Conservation (phyloP, 371 early-diverging fungal species). For the Catenaria anguillulae region DNA sequence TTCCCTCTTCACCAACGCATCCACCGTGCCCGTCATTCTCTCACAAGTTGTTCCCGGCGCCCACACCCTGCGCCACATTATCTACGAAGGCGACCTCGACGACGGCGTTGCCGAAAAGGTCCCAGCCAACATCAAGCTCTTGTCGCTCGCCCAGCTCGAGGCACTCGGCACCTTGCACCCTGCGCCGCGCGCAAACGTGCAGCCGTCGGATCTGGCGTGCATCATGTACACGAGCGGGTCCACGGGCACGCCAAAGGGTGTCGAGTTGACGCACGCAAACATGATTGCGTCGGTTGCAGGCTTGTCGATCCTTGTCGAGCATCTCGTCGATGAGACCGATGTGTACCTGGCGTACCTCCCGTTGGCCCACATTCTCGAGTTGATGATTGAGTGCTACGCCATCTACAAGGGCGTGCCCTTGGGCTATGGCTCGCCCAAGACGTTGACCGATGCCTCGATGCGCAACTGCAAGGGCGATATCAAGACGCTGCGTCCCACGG, state of each 20-base stretch:
- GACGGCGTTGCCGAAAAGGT: slow-evolving; percentile 27
- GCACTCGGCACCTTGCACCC: slow-evolving; percentile 47
- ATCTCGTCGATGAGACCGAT: not conserved
- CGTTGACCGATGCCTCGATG: slow-evolving; percentile 75
- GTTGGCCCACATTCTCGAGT: slow-evolving; percentile 82
- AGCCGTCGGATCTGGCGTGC: slow-evolving; percentile 62
- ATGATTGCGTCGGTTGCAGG: slow-evolving; percentile 39
- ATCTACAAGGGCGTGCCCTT: slow-evolving; percentile 60
- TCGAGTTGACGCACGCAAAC: slow-evolving; percentile 66
- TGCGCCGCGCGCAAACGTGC: slow-evolving; percentile 43
- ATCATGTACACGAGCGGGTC: slow-evolving; percentile 48
- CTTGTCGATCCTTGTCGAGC: slow-evolving; percentile 1
- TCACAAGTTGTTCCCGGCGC: slow-evolving; percentile 39
- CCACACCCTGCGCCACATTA: slow-evolving; percentile 48
- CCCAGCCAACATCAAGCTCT: slow-evolving; percentile 20
- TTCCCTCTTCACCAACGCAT: slow-evolving; percentile 64
- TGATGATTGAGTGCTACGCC: slow-evolving; percentile 59
- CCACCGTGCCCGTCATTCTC: slow-evolving; percentile 50
- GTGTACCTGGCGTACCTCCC: slow-evolving; percentile 77
- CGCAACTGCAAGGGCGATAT: slow-evolving; percentile 91
- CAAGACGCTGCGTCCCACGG: slow-evolving; percentile 40
- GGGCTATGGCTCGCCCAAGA: slow-evolving; percentile 75
- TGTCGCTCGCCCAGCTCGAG: slow-evolving; percentile 41
- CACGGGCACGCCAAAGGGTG: slow-evolving; percentile 59
- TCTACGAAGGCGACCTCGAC: slow-evolving; percentile 59